These are phyloP conservation scores for Sequoiadendron giganteum DNA, from an alignment of 75 land plant genomes.

Conservation along the genomic window DNA sequence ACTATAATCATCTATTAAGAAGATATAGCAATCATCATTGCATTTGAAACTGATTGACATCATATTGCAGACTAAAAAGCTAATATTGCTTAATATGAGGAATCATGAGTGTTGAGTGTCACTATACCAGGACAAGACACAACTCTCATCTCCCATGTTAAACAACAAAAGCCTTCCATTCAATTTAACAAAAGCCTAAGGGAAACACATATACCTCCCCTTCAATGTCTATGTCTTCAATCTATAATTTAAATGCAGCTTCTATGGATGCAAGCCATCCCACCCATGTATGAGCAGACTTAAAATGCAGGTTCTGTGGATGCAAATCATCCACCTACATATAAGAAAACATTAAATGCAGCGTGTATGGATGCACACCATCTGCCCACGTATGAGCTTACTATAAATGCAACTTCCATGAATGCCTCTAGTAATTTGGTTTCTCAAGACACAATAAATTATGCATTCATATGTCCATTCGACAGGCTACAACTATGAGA, in stretches of 20 bases:
- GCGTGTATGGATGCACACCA: no score
- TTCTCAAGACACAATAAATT: background rate
- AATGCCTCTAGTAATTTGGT: background rate
- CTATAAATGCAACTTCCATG: background rate
- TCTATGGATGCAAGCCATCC: background rate
- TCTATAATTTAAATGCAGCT: background rate
- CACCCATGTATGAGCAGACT: no score
- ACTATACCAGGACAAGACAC: background rate
- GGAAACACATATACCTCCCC: background rate
- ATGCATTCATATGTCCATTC: background rate
- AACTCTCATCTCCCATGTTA: background rate
- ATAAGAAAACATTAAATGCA: no score
- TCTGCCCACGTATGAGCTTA: background rate
- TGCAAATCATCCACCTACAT: no score
- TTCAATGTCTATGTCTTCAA: background rate
- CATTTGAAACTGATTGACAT: background rate
- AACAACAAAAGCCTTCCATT: background rate
- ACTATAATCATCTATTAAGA: background rate
- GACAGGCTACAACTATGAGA: background rate
- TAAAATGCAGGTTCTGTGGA: no score
- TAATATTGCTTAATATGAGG: background rate
- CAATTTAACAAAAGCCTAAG: background rate
- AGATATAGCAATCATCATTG: background rate
- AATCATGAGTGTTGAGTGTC: background rate
- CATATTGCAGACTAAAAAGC: background rate